A percentile compares a stretch with the other conserved stretches of the same genome.
Conservation (phyloP, 371 early-diverging fungal species). For the Apophysomyces variabilis region DNA sequence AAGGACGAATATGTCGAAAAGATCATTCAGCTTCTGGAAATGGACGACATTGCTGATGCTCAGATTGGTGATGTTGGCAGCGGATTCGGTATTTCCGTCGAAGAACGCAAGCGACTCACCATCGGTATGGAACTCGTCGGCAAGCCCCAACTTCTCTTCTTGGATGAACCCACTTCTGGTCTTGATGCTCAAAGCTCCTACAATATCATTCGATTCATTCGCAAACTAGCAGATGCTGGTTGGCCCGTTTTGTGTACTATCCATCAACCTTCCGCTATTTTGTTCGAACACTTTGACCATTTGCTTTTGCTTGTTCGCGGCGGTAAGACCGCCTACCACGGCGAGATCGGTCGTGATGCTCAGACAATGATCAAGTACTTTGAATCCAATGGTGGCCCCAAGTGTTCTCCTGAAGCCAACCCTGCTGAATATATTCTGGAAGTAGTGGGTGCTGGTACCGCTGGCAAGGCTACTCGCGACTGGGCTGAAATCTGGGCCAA, state of each 20-base stretch:
- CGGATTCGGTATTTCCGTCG: slow-evolving; percentile 59
- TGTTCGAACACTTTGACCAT: slow-evolving; percentile 70
- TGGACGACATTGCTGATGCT: slow-evolving; percentile 60
- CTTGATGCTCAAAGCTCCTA: slow-evolving; percentile 68
- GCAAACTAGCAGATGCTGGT: slow-evolving; percentile 61
- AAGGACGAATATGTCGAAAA: slow-evolving; percentile 65
- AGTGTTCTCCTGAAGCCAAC: slow-evolving; percentile 58
- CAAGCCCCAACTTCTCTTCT: slow-evolving; percentile 71
- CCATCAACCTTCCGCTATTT: slow-evolving; percentile 70
- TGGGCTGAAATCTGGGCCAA: slow-evolving; percentile 61
- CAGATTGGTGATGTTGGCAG: slow-evolving; percentile 53
- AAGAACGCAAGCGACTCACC: slow-evolving; percentile 68
- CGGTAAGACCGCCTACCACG: slow-evolving; percentile 63
- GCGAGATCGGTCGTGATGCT: slow-evolving; percentile 61
- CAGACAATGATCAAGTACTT: slow-evolving; percentile 61
- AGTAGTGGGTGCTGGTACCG: slow-evolving; percentile 54
- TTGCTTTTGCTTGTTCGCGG: slow-evolving; percentile 71
- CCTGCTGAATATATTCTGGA: slow-evolving; percentile 77
- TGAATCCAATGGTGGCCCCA: slow-evolving; percentile 59
- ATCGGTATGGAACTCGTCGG: slow-evolving; percentile 76
- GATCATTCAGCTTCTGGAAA: slow-evolving; percentile 62
- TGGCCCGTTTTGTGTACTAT: slow-evolving; percentile 66
- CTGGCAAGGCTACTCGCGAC: slow-evolving; percentile 48
- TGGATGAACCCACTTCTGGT: slow-evolving; percentile 88
- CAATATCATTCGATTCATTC: slow-evolving; percentile 69